A percentile compares a stretch with the other conserved stretches of the same genome.
Evolutionary conservation across 306 rosid genomes (phyloP).

Genomic region (Prunus mira): DNA sequence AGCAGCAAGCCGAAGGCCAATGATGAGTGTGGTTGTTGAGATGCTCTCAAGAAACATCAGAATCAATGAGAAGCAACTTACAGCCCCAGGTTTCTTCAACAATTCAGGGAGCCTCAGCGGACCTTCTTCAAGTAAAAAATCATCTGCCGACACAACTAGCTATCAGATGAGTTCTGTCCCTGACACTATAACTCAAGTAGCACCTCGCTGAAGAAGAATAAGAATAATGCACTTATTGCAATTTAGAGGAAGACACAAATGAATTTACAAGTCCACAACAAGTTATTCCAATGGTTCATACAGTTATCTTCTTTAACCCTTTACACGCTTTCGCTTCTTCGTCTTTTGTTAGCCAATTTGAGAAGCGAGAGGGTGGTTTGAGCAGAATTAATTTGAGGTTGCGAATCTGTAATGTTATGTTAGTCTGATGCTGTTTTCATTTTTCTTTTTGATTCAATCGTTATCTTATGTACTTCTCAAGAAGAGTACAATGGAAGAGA

Average conservation of each 20-base stretch:
- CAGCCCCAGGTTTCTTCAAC: slow-evolving; percentile 76
- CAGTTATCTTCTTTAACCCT: not conserved
- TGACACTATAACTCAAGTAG: slow-evolving; percentile 48
- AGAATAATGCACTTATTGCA: not conserved
- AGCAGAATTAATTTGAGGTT: not conserved
- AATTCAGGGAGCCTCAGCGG: slow-evolving; percentile 30
- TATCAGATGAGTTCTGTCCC: slow-evolving; percentile 38
- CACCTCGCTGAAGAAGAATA: slow-evolving; percentile 52
- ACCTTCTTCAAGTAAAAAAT: slow-evolving; percentile 42
- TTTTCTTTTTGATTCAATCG: not conserved
- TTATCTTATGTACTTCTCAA: not conserved
- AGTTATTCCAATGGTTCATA: not conserved
- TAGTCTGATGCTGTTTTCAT: not conserved
- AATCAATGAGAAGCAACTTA: slow-evolving; percentile 66
- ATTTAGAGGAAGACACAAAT: not conserved
- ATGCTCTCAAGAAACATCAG: slow-evolving; percentile 76
- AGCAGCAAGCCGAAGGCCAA: slow-evolving; percentile 69
- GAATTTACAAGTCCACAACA: not conserved
- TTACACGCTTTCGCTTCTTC: not conserved
- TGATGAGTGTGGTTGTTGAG: slow-evolving; percentile 67
- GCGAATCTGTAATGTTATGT: not conserved
- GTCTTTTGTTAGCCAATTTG: not conserved
- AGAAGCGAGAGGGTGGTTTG: not conserved
- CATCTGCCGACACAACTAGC: slow-evolving; percentile 26
- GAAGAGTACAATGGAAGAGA: not conserved